Conservation (phyloP, 1,139 yeast genomes). For the Hyphopichia burtonii region DNA sequence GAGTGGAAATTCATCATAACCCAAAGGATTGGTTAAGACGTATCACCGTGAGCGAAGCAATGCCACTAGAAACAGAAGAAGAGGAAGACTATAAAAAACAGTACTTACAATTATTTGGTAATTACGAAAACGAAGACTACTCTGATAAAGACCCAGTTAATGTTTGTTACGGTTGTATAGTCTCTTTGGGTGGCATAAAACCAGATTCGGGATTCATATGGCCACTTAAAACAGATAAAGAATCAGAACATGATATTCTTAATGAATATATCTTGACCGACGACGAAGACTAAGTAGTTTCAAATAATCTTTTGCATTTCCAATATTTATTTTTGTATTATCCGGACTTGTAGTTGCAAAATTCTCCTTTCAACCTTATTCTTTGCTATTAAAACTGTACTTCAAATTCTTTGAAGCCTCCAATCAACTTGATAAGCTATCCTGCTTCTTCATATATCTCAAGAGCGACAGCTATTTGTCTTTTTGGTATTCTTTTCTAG, state of each 20-base stretch:
- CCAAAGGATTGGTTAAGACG: slow-evolving; percentile 69
- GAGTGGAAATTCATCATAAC: slow-evolving; percentile 48
- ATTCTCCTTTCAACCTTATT: too few relatives aligned
- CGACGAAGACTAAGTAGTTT: slow-evolving; percentile 4
- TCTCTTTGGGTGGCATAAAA: slow-evolving; percentile 49
- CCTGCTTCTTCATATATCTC: too few relatives aligned
- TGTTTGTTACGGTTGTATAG: slow-evolving; percentile 79
- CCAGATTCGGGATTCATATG: slow-evolving; percentile 42
- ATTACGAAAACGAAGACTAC: not conserved
- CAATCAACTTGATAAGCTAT: too few relatives aligned
- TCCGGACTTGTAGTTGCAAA: too few relatives aligned
- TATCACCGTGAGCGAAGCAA: slow-evolving; percentile 67
- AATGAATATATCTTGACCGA: slow-evolving; percentile 10
- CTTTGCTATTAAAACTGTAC: too few relatives aligned
- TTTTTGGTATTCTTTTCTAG: too few relatives aligned
- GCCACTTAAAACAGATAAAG: slow-evolving; percentile 39
- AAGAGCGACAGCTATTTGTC: too few relatives aligned
- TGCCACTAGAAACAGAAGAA: slow-evolving; percentile 47
- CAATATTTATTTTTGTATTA: too few relatives aligned
- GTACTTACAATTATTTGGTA: slow-evolving; percentile 13
- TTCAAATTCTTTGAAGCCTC: too few relatives aligned
- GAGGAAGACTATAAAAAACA: slow-evolving; percentile 40
- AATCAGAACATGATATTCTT: slow-evolving; percentile 8
- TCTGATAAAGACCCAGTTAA: slow-evolving; percentile 16
- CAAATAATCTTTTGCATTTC: too few relatives aligned